phyloP scores from a whole-genome alignment of 768 basidiomycete species.

The Lactifluus echinatus region DNA sequence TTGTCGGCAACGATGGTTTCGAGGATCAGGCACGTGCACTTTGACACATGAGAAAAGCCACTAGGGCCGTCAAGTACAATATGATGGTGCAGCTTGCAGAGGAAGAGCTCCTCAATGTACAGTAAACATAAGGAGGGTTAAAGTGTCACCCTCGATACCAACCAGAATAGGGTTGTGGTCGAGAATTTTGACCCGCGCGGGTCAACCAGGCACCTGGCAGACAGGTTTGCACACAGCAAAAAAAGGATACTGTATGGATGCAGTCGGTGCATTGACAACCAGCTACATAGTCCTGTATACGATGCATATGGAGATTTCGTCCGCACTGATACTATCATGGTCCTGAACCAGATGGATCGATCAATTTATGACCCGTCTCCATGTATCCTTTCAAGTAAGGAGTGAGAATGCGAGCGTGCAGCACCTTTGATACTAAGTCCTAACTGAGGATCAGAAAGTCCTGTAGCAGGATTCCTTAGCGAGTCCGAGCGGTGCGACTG shows the following conservation, averaged over 20 bases:
- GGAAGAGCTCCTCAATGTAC: too few relatives aligned
- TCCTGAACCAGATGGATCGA: background rate
- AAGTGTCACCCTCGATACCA: too few relatives aligned
- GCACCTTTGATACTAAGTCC: slow-evolving; percentile 20
- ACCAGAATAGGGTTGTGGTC: too few relatives aligned
- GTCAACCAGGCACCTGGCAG: too few relatives aligned
- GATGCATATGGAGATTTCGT: background rate
- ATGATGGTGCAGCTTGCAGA: too few relatives aligned
- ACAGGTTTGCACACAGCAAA: background rate
- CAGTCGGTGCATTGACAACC: background rate
- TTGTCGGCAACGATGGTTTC: too few relatives aligned
- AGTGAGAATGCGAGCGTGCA: slow-evolving; percentile 9
- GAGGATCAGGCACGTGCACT: too few relatives aligned
- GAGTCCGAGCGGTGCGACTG: background rate
- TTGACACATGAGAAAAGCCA: too few relatives aligned
- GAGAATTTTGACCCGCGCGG: too few relatives aligned
- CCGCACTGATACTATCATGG: background rate
- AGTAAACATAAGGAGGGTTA: too few relatives aligned
- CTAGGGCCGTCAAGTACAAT: too few relatives aligned
- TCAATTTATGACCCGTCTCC: slow-evolving; percentile 7
- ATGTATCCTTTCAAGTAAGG: slow-evolving; percentile 17
- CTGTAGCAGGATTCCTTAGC: background rate
- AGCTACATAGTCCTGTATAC: background rate
- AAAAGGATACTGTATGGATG: background rate
- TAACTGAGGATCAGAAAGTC: background rate